Evolutionary conservation across 176 grass and related monocot genomes (phyloP).

Genomic region (Musa acuminata): DNA sequence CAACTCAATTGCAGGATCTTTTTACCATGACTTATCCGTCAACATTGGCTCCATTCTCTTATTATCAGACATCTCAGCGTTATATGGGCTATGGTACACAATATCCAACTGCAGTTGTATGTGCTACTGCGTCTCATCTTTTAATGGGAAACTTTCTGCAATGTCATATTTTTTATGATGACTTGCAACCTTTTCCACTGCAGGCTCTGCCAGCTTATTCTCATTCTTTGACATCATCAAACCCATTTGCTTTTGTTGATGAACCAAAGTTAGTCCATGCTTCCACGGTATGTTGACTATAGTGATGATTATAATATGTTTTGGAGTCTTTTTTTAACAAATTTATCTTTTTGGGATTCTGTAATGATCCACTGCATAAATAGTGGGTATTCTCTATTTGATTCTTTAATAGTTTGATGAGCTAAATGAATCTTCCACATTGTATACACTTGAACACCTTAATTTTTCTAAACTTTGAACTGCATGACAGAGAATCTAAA

Average conservation of each 20-base stretch:
- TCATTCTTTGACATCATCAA: slow-evolving; percentile 19
- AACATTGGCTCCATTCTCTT: slow-evolving; percentile 22
- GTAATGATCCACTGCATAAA: too few relatives aligned
- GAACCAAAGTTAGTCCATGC: slow-evolving; percentile 29
- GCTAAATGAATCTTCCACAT: too few relatives aligned
- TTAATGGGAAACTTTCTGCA: neutral
- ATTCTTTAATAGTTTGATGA: too few relatives aligned
- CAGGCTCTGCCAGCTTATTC: slow-evolving; percentile 18
- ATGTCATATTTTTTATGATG: neutral
- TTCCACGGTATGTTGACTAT: slow-evolving; percentile 29
- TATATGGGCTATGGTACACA: slow-evolving; percentile 28
- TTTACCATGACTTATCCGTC: slow-evolving; percentile 32
- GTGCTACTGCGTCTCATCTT: slow-evolving; percentile 17
- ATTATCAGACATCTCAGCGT: slow-evolving; percentile 28
- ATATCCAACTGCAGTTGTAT: slow-evolving; percentile 28
- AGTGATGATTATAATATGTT: neutral
- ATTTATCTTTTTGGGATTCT: too few relatives aligned
- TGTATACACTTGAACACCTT: too few relatives aligned
- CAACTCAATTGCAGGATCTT: slow-evolving; percentile 31
- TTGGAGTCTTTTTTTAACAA: too few relatives aligned
- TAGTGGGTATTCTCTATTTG: too few relatives aligned
- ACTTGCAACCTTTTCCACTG: slow-evolving; percentile 4
- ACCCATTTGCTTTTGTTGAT: slow-evolving; percentile 31
- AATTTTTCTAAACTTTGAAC: too few relatives aligned
- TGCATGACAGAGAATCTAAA: too few relatives aligned